Base-by-base conservation (phyloP, 805 yeast species). In the Isabelozyma rhagii region DNA sequence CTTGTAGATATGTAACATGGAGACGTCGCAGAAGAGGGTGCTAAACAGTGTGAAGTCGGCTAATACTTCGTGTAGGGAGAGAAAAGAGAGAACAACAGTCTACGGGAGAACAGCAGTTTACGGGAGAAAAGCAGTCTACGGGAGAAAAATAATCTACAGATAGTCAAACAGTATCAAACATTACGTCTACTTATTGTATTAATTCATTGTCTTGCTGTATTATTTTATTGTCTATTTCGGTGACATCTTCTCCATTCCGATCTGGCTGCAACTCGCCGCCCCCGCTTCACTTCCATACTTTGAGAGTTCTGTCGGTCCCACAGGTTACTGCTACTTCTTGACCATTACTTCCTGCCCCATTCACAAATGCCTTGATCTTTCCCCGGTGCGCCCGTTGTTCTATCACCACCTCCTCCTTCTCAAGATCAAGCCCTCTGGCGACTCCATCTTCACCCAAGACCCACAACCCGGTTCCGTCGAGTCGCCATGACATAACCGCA, bases 391-490 rank as follows among this genome's bases (percentile, higher is more conserved):
- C 67, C 60, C 70, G 34, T 56, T 69, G n/a, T 56, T 65, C 54
- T 61, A 60, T 56, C 52, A 71, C 54, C 49, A 72, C 45, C 64
- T 61, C 15, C 63, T 68, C 53, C 55, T 60, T 18, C 72, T 79
- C 10, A 5, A 84, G 53, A 55, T 84, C 85, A 8, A 85, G 59
- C 0, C 89, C 91, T 43, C 90, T 61, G 1, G 86, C 58, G 0
- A 62, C 51, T 0, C 92, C 93, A 61, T 85, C 91, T 54, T 86
- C 91, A 3, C 90, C 84, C 45, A 78, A 68, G 0, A 84, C 71
- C 89, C 91, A 85, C 1, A 85, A 47, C 0, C 91, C 92, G 25
- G 65, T 57, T 0, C 73, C 72, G 14, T 66, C 64, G 3, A 49
- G 52, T 47, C 80, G 60, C 83, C 83, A 81, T 8, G 53, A 51